phyloP scores from a whole-genome alignment of 2,329 filamentous ascomycete species.

The Emmonsia crescens region DNA sequence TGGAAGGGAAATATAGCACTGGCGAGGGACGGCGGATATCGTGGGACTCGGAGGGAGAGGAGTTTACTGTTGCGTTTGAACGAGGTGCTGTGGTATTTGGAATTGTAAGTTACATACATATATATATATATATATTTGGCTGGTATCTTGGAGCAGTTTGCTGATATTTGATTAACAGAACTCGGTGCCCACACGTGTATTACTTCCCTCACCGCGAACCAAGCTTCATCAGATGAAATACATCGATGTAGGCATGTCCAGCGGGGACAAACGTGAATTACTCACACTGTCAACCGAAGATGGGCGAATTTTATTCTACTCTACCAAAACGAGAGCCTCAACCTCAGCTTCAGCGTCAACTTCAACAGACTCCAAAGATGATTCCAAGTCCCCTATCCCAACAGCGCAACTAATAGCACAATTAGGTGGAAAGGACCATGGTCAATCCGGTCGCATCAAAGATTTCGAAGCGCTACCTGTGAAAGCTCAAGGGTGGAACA shows the following conservation, averaged over 20 bases:
- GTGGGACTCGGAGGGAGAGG: constrained; percentile 67
- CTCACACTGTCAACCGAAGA: constrained; percentile 82
- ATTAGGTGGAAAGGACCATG: constrained; percentile 61
- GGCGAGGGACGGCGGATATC: constrained; percentile 74
- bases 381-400: constrained; percentile 46
- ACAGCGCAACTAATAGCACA: constrained; percentile 55
- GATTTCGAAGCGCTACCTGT: constrained; percentile 62
- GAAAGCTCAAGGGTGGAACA: constrained; percentile 22
- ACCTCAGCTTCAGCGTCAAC: constrained; percentile 11
- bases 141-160: neutral
- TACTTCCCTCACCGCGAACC: constrained; percentile 55
- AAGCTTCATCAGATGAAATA: constrained; percentile 81
- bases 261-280: constrained; percentile 43
- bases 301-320: constrained; percentile 74
- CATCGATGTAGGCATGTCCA: constrained; percentile 38
- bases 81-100: constrained; percentile 75
- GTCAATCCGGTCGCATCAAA: constrained; percentile 66
- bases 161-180: constrained; percentile 39
- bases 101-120: constrained; percentile 41
- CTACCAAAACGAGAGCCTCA: constrained; percentile 42
- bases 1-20: constrained; percentile 63
- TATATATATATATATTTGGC: neutral
- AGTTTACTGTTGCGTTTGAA: constrained; percentile 85
- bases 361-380: constrained; percentile 31
- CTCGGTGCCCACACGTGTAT: constrained; percentile 64